Evolutionary conservation across 805 yeast genomes (phyloP).

Genomic region (Danielia reshetovae): DNA sequence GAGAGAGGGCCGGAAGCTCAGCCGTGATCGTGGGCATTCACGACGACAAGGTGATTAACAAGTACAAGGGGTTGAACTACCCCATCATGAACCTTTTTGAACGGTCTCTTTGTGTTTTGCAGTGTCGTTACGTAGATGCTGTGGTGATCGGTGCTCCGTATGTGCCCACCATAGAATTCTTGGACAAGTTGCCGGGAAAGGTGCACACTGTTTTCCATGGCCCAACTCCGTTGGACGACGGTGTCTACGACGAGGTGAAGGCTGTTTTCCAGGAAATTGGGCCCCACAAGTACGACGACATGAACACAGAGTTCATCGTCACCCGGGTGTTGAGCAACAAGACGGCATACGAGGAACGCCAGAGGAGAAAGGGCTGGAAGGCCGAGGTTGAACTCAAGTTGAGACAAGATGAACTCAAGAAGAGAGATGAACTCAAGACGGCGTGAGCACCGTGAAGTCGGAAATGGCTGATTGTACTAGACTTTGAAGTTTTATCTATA

Average conservation of each 20-base stretch:
- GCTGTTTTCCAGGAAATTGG: conserved; percentile 42
- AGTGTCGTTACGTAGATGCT: conserved; percentile 81
- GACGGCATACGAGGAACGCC: conserved; percentile 78
- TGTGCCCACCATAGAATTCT: conserved; percentile 38
- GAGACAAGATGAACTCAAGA: conserved; percentile 18
- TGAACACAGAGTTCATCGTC: conserved; percentile 70
- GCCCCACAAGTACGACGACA: conserved; percentile 56
- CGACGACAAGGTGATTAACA: conserved; percentile 54
- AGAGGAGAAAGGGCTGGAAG: conserved; percentile 81
- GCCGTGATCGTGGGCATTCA: conserved; percentile 65
- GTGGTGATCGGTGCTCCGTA: conserved; percentile 69
- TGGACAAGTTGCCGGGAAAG: conserved; percentile 36
- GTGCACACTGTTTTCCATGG: conserved; percentile 52
- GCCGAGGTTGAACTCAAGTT: conserved; percentile 40
- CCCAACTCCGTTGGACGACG: conserved; percentile 40
- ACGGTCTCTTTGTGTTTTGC: conserved; percentile 81
- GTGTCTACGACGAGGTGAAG: conserved; percentile 31
- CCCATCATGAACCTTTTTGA: conserved; percentile 89
- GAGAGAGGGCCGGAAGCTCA: conserved; percentile 37
- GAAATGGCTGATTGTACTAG: background rate
- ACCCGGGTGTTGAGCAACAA: conserved; percentile 67
- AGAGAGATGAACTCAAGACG: background rate
- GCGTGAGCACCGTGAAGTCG: background rate
- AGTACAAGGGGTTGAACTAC: conserved; percentile 55
- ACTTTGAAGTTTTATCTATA: background rate